Evolutionary conservation across 768 basidiomycete species (phyloP).

Genomic region (Pulveroboletus sp.): DNA sequence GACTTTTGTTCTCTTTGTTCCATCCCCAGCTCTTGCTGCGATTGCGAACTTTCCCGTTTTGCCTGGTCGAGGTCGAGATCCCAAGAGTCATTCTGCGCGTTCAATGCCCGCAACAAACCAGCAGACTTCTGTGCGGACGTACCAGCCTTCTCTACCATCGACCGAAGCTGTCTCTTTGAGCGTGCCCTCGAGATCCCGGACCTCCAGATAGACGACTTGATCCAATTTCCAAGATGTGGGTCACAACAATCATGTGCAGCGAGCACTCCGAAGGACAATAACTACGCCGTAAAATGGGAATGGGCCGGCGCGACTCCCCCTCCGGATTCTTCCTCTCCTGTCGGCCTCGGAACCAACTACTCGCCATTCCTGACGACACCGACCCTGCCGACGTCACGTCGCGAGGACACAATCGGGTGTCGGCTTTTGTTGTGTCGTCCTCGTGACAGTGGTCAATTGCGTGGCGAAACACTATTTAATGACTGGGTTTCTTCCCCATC

Average conservation of each 20-base stretch:
- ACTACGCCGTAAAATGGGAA: background rate
- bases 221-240: background rate
- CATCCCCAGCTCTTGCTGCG: background rate
- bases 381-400: background rate
- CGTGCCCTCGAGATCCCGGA: background rate
- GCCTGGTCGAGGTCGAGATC: constrained; percentile 6
- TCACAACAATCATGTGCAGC: background rate
- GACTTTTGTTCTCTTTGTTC: constrained; percentile 8
- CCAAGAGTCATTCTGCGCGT: background rate
- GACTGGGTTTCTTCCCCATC: background rate
- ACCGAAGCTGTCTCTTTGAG: background rate
- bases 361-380: background rate
- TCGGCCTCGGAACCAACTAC: background rate
- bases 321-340: constrained; percentile 23
- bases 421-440: background rate
- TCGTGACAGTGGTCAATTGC: background rate
- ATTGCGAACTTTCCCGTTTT: constrained; percentile 1
- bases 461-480: background rate
- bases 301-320: constrained; percentile 7
- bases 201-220: background rate
- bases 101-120: background rate
- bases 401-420: background rate
- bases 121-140: background rate
- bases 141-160: background rate
- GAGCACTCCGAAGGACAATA: constrained; percentile 8